Conservation (phyloP, 2,329 filamentous ascomycete genomes). For the Clarireedia sp. region DNA sequence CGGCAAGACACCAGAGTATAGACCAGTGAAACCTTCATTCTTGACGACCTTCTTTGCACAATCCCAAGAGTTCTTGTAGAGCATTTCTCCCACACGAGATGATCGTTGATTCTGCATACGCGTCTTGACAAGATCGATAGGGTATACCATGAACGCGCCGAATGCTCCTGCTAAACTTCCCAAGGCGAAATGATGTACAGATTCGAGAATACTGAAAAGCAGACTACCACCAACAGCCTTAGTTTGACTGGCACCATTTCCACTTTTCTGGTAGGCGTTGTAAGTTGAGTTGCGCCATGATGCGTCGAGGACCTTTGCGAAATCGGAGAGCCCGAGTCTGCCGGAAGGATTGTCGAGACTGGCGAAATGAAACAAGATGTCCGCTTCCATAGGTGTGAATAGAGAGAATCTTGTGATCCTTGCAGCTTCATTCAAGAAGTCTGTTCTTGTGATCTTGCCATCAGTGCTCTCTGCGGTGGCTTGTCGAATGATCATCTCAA, state of each 20-base stretch:
- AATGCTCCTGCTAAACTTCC: slow-evolving; percentile 91
- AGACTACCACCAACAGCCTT: slow-evolving; percentile 49
- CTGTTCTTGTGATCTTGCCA: slow-evolving; percentile 86
- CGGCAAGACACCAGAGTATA: slow-evolving; percentile 91
- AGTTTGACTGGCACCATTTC: slow-evolving; percentile 38
- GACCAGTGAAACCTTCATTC: slow-evolving; percentile 81
- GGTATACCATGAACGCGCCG: slow-evolving; percentile 98
- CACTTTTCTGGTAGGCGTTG: slow-evolving; percentile 20
- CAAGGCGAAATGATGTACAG: slow-evolving; percentile 81
- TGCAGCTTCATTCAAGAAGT: slow-evolving; percentile 91
- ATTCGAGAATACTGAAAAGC: slow-evolving; percentile 61
- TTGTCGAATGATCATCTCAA: slow-evolving; percentile 85
- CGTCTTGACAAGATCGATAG: slow-evolving; percentile 97
- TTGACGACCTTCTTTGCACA: slow-evolving; percentile 88
- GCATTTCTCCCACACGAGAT: slow-evolving; percentile 69
- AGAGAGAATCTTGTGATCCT: slow-evolving; percentile 87
- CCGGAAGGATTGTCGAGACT: slow-evolving; percentile 85
- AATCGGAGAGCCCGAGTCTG: slow-evolving; percentile 72
- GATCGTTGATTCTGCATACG: slow-evolving; percentile 95
- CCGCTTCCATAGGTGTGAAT: slow-evolving; percentile 97
- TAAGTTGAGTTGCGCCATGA: slow-evolving; percentile 64
- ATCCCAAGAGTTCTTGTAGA: slow-evolving; percentile 97
- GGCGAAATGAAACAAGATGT: slow-evolving; percentile 98
- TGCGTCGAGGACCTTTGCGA: slow-evolving; percentile 89
- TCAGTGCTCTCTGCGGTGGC: slow-evolving; percentile 77